These are phyloP conservation scores for Aechmea fasciata DNA, from an alignment of 176 grass and related monocot species.

Conservation along the genomic window DNA sequence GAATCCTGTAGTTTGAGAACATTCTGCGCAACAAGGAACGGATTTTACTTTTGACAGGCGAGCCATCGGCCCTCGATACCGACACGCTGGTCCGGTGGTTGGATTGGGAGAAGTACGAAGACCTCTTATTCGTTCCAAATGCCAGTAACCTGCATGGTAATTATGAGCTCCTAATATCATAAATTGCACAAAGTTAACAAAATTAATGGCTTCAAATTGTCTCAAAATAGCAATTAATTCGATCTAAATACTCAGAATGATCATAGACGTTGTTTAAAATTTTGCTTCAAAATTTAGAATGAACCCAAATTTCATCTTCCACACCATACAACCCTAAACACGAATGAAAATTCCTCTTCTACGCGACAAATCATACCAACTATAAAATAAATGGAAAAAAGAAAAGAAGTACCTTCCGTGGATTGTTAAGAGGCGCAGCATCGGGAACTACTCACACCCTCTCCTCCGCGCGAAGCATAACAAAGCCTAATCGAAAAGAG, in stretches of 20 bases:
- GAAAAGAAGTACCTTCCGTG: background rate
- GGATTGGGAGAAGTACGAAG: slow-evolving; percentile 41
- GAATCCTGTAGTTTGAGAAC: slow-evolving; percentile 49
- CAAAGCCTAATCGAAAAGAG: background rate
- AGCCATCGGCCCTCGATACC: slow-evolving; percentile 37
- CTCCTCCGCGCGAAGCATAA: background rate
- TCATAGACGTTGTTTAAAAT: background rate
- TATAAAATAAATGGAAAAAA: background rate
- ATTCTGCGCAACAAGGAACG: slow-evolving; percentile 40
- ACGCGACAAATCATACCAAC: background rate
- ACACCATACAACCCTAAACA: background rate
- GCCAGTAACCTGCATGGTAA: slow-evolving; percentile 46
- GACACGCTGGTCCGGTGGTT: slow-evolving; percentile 24
- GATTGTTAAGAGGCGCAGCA: background rate
- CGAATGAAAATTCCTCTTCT: background rate
- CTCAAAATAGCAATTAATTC: background rate
- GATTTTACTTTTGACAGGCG: slow-evolving; percentile 25
- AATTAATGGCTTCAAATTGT: background rate
- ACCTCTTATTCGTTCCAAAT: slow-evolving; percentile 40
- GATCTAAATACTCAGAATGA: background rate
- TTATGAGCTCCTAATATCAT: background rate
- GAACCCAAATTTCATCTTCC: background rate
- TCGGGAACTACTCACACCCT: background rate
- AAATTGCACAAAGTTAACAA: background rate
- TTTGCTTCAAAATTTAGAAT: background rate